Percentiles rank a stretch among this genome's conserved stretches.
phyloP scores from a whole-genome alignment of 768 basidiomycete genomes.

The Coprinellus micaceus region DNA sequence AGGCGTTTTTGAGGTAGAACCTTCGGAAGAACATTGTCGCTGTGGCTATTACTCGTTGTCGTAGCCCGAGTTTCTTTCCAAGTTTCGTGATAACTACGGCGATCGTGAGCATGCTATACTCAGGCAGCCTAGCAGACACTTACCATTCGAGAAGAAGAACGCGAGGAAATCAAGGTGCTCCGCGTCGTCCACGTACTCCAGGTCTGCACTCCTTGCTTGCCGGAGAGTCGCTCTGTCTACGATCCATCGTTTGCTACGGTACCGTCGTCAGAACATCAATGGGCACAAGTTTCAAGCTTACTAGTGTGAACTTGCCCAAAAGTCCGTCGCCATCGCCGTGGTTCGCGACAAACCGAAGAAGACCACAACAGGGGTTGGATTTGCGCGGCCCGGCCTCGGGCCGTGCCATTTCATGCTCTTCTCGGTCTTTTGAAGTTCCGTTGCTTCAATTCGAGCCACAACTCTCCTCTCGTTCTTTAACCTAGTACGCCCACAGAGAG shows the following conservation, averaged over 20 bases:
- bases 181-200: slow-evolving; percentile 73
- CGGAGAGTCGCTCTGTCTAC: slow-evolving; percentile 74
- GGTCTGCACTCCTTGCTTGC: slow-evolving; percentile 73
- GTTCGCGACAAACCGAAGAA: background rate
- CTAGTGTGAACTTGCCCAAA: slow-evolving; percentile 92
- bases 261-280: slow-evolving; percentile 11
- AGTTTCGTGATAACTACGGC: slow-evolving; percentile 76
- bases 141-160: slow-evolving; percentile 88
- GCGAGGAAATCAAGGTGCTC: slow-evolving; percentile 77
- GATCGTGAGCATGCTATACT: background rate
- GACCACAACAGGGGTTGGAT: too few species aligned
- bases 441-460: too few species aligned
- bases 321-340: slow-evolving; percentile 75
- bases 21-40: slow-evolving; percentile 93
- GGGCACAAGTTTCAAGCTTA: slow-evolving; percentile 37
- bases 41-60: slow-evolving; percentile 91
- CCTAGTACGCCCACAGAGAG: too few species aligned
- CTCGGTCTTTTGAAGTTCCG: too few species aligned
- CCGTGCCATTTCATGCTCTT: too few species aligned
- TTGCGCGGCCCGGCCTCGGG: too few species aligned
- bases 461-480: too few species aligned
- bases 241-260: slow-evolving; percentile 82
- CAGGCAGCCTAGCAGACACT: background rate
- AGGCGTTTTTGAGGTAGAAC: slow-evolving; percentile 95
- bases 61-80: slow-evolving; percentile 74